Conservation (phyloP, 352 stramenopile species). For the Bremia lactucae region DNA sequence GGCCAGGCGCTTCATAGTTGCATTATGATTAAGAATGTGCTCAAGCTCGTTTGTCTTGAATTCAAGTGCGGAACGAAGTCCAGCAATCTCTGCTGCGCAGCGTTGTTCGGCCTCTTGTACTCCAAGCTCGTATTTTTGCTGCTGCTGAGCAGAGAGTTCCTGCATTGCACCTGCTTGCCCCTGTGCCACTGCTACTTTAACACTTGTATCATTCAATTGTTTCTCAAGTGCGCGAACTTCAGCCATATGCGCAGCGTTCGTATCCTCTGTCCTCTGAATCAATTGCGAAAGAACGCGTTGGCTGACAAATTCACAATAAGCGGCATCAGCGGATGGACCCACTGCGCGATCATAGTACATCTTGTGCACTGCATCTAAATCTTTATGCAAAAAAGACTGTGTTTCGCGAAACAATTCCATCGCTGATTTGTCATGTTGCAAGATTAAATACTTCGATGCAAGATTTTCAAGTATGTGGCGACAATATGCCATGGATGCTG, state of each 20-base stretch:
- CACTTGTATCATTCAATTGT: conserved; percentile 71
- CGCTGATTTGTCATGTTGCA: conserved; percentile 41
- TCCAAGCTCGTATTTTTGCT: conserved; percentile 66
- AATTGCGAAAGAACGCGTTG: conserved; percentile 58
- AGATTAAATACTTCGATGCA: conserved; percentile 30
- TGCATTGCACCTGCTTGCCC: conserved; percentile 76
- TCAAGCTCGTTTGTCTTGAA: conserved; percentile 85
- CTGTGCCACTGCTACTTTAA: conserved; percentile 71
- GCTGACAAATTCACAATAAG: conserved; percentile 79
- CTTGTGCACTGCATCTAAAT: conserved; percentile 38
- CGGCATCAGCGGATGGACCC: conserved; percentile 64
- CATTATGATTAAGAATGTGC: conserved; percentile 82
- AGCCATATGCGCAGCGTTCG: conserved; percentile 63
- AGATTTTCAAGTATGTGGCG: conserved; percentile 46
- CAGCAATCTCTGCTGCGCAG: conserved; percentile 50
- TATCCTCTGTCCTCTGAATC: conserved; percentile 67
- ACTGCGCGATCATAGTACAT: conserved; percentile 53
- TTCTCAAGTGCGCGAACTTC: conserved; percentile 70
- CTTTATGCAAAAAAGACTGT: conserved; percentile 44
- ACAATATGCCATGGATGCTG: conserved; percentile 78
- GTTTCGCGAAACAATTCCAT: conserved; percentile 71
- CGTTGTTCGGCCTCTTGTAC: conserved; percentile 72
- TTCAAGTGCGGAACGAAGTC: conserved; percentile 58
- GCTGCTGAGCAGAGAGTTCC: conserved; percentile 61
- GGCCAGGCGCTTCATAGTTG: conserved; percentile 75